Evolutionary conservation across 2,329 filamentous ascomycete species (phyloP), one percentile per base, ranked within the genome.

Genomic region (Seiridium cupressi): DNA sequence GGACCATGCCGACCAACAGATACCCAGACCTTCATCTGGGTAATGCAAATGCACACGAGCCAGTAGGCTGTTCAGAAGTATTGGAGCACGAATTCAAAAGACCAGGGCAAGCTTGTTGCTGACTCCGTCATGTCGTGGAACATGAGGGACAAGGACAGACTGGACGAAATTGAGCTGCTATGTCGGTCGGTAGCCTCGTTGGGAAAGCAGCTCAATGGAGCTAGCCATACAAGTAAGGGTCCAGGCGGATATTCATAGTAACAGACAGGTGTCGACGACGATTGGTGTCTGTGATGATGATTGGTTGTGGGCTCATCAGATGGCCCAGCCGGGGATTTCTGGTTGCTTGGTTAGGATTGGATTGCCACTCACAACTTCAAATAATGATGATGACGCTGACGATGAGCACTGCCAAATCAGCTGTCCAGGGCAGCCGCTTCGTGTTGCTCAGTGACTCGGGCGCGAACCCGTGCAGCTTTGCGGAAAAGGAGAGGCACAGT

Each of bases 181-280:
- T 7, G n/a, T 48, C 13, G 18, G 46, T 18, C 46, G 46, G 38
- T 48, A 48, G 46, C 46, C 46, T 48, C 18, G n/a, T 48, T 48
- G 7, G n/a, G n/a, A 18, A 48, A 7, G 8, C 8, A 31, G 8
- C 36, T 42, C 18, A 32, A 44, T 8, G 9, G 11, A 55, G 6
- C 36, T n/a, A 34, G 36, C 18, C 35, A 13, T 44, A 18, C 6
- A 57, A 34, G 55, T 47, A 18, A 40, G 55, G 40, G 40, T 18
- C 18, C 35, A 18, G 53, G 35, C 31, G 35, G 26, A 18, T 57
- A 57, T 57, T 57, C 55, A 47, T 57, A 57, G 55, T 44, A 57
- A 57, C 55, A 57, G 55, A 44, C 44, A 48, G 55, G 44, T 55
- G n/a, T 10, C 9, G n/a, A 10, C 31, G n/a, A 13, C 26, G 32